Evolutionary conservation across 192 early-diverging fungal species (phyloP).

Genomic region (Bifiguratus adelaidae): DNA sequence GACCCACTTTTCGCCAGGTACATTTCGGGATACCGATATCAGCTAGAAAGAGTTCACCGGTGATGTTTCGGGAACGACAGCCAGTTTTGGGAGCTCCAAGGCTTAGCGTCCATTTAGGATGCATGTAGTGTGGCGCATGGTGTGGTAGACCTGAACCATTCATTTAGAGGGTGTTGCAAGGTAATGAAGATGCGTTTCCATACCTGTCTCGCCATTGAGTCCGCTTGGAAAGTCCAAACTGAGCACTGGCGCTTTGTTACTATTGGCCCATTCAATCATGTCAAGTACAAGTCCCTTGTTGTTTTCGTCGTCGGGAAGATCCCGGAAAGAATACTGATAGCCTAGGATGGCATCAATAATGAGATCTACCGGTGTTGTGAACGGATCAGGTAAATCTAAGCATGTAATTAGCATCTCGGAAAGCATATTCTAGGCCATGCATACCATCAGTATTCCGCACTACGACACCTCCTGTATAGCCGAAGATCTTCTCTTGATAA

Average conservation of each 20-base stretch:
- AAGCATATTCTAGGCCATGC: no score
- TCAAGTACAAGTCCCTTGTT: conserved; percentile 23
- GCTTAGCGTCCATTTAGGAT: conserved; percentile 69
- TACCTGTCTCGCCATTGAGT: conserved; percentile 39
- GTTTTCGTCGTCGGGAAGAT: conserved; percentile 7
- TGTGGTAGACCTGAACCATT: conserved; percentile 30
- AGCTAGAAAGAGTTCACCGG: conserved; percentile 66
- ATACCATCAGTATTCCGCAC: background rate
- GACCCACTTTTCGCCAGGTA: conserved; percentile 46
- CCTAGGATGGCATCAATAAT: conserved; percentile 69
- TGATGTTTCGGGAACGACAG: conserved; percentile 36
- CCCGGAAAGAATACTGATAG: conserved; percentile 7
- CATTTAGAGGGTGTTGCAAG: background rate
- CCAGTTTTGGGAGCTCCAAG: conserved; percentile 62
- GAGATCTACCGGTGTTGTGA: conserved; percentile 34
- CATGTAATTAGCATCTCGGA: background rate
- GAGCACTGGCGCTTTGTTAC: conserved; percentile 46
- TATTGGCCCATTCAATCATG: conserved; percentile 63
- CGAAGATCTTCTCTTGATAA: conserved; percentile 2
- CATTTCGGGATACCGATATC: conserved; percentile 62
- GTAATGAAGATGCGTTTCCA: background rate
- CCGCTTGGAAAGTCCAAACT: conserved; percentile 67
- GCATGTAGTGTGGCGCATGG: conserved; percentile 39
- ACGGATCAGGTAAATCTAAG: background rate
- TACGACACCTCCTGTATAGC: background rate